Evolutionary conservation across 805 yeast genomes (phyloP).

Genomic region (Wickerhamiella vanderwaltii): DNA sequence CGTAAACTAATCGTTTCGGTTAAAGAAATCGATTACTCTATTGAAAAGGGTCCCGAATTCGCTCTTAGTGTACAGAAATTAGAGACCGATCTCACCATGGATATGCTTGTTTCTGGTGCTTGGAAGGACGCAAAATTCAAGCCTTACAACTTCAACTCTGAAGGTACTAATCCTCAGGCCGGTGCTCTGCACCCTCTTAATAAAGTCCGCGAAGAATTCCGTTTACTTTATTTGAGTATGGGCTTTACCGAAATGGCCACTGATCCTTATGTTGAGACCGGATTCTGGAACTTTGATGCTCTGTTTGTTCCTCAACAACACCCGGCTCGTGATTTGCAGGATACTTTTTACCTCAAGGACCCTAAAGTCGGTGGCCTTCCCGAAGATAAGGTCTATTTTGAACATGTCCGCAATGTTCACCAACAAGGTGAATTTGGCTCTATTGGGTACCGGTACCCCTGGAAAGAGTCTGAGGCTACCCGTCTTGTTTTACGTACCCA

Average conservation of each 20-base stretch:
- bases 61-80: conserved; percentile 64
- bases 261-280: conserved; percentile 93
- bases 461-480: conserved; percentile 85
- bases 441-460: conserved; percentile 95
- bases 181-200: conserved; percentile 96
- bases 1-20: conserved; percentile 69
- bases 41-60: conserved; percentile 74
- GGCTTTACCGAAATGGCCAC: conserved; percentile 99
- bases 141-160: conserved; percentile 91
- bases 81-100: conserved; percentile 90
- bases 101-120: conserved; percentile 71
- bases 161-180: conserved; percentile 72
- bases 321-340: conserved; percentile 98
- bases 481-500: conserved; percentile 93
- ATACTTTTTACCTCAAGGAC: conserved; percentile 93
- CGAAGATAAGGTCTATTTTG: conserved; percentile 64
- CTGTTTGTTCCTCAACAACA: conserved; percentile 97
- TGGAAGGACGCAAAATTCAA: conserved; percentile 83
- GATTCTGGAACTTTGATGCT: conserved; percentile 98
- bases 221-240: conserved; percentile 94
- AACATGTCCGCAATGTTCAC: conserved; percentile 71
- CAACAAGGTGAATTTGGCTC: conserved; percentile 86
- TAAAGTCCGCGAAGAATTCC: conserved; percentile 94
- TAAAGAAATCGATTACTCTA: conserved; percentile 62
- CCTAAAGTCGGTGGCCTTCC: conserved; percentile 76